Percentiles rank a stretch among this genome's conserved stretches.
phyloP scores from a whole-genome alignment of 164 flowering plant genomes.

The Stephania japonica region DNA sequence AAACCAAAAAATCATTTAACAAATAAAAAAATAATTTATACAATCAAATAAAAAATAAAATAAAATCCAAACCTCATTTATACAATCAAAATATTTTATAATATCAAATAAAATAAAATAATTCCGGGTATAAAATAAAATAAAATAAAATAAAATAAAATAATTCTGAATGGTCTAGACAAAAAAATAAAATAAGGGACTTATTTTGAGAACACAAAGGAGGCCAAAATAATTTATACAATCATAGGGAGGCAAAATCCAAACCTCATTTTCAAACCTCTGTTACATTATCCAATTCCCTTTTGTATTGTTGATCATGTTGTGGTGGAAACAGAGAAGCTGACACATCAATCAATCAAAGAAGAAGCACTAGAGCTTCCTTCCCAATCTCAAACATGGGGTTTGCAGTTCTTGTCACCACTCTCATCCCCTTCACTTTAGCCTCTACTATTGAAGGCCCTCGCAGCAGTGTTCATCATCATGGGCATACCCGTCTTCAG shows the following conservation, averaged over 20 bases:
- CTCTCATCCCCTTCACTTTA: background rate
- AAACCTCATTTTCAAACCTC: background rate
- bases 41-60: no score
- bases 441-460: background rate
- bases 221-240: background rate
- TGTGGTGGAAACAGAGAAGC: background rate
- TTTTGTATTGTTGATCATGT: background rate
- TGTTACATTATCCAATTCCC: background rate
- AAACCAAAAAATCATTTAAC: no score
- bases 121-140: no score
- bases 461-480: background rate
- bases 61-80: no score
- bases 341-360: background rate
- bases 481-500: conserved; percentile 1
- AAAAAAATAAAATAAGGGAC: no score
- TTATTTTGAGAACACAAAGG: no score
- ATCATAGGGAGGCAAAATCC: background rate
- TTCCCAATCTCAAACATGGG: conserved; percentile 13
- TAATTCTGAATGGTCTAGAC: no score
- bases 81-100: no score
- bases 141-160: no score
- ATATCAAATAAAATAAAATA: no score
- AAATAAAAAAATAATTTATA: no score
- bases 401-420: conserved; percentile 9
- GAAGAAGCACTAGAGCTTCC: background rate